Evolutionary conservation across 352 stramenopile species (phyloP), one percentile per base, ranked within the genome.

Genomic region (Paralagenidium karlingii): DNA sequence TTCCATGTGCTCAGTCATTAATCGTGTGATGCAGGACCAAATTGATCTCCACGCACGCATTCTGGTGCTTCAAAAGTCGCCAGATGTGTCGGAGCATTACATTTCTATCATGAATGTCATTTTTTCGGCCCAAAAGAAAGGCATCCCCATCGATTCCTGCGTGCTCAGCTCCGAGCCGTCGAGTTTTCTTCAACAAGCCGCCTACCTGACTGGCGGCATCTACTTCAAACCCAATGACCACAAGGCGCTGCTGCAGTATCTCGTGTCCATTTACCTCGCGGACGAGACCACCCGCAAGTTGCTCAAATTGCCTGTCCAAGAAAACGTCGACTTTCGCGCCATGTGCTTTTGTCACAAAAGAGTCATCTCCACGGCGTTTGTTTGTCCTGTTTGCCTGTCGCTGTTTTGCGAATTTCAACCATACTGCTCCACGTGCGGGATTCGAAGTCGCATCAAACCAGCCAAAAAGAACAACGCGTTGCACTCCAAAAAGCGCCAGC

Each of bases 71-170:
- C 77, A 93, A 39, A 84, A 82, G 41, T 82, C 75, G 11, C 63
- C 73, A 3, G 80, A 93, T 39, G 74, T 89, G 40, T 82, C 80
- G 29, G 65, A 75, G 52, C 77, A 91, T 50, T 93, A 93, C 57
- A 93, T 93, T 37, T 74, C 77, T 10, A 84, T 90, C 55, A 93
- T 93, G 80, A 93, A 93, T 47, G 71, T 62, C 43, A 90, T 90
- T 44, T 93, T 93, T 50, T 90, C 80, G 28, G 80, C 80, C 1
- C 77, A 93, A 47, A 93, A 93, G 57, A 87, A 83, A 50, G 64
- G 55, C 33, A 70, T 93, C 15, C 61, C 74, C 18, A 71, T 93
- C 13, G 80, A 93, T 43, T 71, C 77, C 12, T 88, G 78, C 40
- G 77, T 91, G 29, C 53, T 93, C 28, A 50, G 58, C 11, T 36